Percentiles rank a stretch among this genome's conserved stretches.
phyloP scores from a whole-genome alignment of 1,139 yeast species.

The Saccharomyces hybrid region DNA sequence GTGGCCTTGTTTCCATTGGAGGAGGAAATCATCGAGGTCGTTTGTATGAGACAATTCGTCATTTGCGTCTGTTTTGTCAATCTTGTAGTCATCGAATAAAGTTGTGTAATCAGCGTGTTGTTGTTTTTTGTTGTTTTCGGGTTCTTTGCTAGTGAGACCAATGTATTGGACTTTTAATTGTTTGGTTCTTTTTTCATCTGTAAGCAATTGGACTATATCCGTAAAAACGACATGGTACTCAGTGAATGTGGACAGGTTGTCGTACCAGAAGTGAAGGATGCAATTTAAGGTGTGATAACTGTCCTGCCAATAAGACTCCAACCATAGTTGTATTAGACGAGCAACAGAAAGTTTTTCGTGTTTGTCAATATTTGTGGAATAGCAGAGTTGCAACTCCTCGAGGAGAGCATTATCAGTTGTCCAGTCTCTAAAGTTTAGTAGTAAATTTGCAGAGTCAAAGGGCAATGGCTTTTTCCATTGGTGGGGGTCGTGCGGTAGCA shows the following conservation, averaged over 20 bases:
- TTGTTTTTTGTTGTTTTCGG: conserved; percentile 1
- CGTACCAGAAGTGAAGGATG: neutral
- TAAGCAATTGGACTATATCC: neutral
- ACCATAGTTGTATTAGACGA: neutral
- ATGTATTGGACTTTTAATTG: neutral
- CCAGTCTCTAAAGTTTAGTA: neutral
- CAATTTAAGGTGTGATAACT: too few relatives aligned
- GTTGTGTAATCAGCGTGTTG: conserved; percentile 3
- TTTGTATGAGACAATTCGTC: neutral
- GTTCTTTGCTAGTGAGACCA: neutral
- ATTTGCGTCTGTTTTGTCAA: conserved; percentile 7
- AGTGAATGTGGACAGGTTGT: neutral
- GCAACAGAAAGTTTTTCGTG: neutral
- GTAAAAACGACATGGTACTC: too few relatives aligned
- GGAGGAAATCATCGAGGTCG: neutral
- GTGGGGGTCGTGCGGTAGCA: neutral
- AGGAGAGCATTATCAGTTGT: neutral
- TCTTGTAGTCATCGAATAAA: conserved; percentile 6
- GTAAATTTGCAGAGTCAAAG: neutral
- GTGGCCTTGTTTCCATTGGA: neutral
- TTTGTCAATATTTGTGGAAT: neutral
- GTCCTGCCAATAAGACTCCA: neutral
- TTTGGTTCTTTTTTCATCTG: neutral
- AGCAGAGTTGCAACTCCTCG: neutral
- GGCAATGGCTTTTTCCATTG: neutral